These are phyloP conservation scores for Lentinus brumalis DNA, from an alignment of 768 basidiomycete genomes.

Conservation along the genomic window DNA sequence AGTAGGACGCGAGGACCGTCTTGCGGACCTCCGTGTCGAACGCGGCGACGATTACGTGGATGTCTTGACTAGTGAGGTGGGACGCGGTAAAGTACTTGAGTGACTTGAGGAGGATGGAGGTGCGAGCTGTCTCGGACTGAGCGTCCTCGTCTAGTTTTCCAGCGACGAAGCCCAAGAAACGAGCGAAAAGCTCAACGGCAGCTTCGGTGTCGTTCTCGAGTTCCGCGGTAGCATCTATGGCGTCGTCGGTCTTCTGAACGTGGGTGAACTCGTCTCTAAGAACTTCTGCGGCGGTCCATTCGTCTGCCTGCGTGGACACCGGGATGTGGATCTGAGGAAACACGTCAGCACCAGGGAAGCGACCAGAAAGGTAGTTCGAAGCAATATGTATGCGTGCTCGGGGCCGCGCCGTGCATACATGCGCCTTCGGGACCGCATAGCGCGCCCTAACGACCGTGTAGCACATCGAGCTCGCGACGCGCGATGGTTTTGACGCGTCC, in stretches of 20 bases:
- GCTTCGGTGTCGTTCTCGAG: slow-evolving; percentile 61
- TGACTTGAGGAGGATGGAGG: slow-evolving; percentile 69
- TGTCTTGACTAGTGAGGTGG: slow-evolving; percentile 71
- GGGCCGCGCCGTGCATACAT: background rate
- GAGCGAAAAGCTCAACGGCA: slow-evolving; percentile 75
- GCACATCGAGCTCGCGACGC: background rate
- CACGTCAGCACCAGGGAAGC: background rate
- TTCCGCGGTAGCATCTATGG: slow-evolving; percentile 53
- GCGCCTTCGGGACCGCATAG: background rate
- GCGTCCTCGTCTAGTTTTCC: slow-evolving; percentile 59
- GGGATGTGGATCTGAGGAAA: slow-evolving; percentile 74
- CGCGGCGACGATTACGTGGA: slow-evolving; percentile 77
- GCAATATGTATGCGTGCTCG: background rate
- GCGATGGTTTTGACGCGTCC: background rate
- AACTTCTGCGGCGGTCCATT: slow-evolving; percentile 93
- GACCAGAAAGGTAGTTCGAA: background rate
- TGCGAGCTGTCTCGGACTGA: slow-evolving; percentile 53
- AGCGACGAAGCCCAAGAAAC: slow-evolving; percentile 80
- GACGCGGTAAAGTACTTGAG: slow-evolving; percentile 77
- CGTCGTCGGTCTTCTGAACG: slow-evolving; percentile 57
- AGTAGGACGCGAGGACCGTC: slow-evolving; percentile 78
- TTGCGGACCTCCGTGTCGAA: slow-evolving; percentile 79
- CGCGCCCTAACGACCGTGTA: background rate
- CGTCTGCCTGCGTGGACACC: slow-evolving; percentile 75
- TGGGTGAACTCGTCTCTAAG: slow-evolving; percentile 87